Evolutionary conservation across 176 grass and related monocot species (phyloP).

Genomic region (Cenchrus americanus): DNA sequence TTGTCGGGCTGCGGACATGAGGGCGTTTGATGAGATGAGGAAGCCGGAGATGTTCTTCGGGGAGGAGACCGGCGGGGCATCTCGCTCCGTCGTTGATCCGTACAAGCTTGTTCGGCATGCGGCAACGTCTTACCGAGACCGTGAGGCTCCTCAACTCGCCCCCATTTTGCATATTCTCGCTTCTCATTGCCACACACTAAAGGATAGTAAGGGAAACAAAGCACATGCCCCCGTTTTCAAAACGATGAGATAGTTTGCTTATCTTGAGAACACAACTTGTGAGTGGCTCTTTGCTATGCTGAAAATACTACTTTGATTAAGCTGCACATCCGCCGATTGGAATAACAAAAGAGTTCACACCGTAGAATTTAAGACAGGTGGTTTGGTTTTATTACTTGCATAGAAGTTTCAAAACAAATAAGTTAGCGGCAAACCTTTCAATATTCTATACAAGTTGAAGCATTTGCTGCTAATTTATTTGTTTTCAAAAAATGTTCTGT

Average conservation of each 20-base stretch:
- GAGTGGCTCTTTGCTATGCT: not conserved
- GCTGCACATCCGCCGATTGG: not conserved
- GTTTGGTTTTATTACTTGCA: too few species aligned
- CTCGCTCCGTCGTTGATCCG: constrained; percentile 84
- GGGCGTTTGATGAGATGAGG: constrained; percentile 93
- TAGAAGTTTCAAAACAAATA: too few species aligned
- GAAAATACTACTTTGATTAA: constrained; percentile 19
- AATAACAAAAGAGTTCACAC: too few species aligned
- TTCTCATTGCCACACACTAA: not conserved
- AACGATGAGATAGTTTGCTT: not conserved
- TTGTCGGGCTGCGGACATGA: constrained; percentile 67
- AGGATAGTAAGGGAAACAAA: not conserved
- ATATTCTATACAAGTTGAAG: too few species aligned
- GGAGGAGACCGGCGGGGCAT: constrained; percentile 80
- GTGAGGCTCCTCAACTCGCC: constrained; percentile 48
- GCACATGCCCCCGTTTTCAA: too few species aligned
- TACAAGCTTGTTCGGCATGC: constrained; percentile 97
- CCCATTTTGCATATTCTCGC: not conserved
- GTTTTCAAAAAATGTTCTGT: too few species aligned
- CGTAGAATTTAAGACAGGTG: too few species aligned
- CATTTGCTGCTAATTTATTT: too few species aligned
- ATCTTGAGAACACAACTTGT: not conserved
- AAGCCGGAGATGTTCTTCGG: constrained; percentile 99
- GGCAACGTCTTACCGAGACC: constrained; percentile 94
- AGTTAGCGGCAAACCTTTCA: too few species aligned